phyloP scores from a whole-genome alignment of 2,329 filamentous ascomycete species.

The Leptographium lundbergii region DNA sequence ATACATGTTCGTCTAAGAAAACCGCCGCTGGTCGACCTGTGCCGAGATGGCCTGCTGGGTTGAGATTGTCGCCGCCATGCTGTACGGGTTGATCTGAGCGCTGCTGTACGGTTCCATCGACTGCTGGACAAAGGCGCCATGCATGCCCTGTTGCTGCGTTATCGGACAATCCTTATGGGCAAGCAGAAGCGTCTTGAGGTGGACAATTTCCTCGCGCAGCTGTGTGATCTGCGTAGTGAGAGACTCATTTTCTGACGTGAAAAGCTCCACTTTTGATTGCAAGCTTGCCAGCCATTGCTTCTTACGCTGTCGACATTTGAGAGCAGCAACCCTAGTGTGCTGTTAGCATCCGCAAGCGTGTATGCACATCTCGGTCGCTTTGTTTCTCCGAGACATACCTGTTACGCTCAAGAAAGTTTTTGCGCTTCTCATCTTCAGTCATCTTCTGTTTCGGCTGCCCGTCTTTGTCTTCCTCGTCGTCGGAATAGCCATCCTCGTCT shows the following conservation, averaged over 20 bases:
- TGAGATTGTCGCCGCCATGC: slow-evolving; percentile 41
- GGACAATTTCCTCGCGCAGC: slow-evolving; percentile 84
- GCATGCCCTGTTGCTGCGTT: slow-evolving; percentile 71
- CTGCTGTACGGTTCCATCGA: slow-evolving; percentile 38
- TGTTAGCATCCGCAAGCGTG: slow-evolving; percentile 13
- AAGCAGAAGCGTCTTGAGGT: slow-evolving; percentile 80
- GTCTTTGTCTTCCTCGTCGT: slow-evolving; percentile 39
- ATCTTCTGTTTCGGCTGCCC: slow-evolving; percentile 63
- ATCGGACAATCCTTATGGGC: slow-evolving; percentile 96
- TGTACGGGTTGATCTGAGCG: slow-evolving; percentile 46
- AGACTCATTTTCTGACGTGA: slow-evolving; percentile 80
- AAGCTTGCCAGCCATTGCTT: slow-evolving; percentile 97
- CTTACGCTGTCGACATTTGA: slow-evolving; percentile 95
- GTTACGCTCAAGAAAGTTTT: slow-evolving; percentile 94
- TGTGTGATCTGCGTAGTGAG: slow-evolving; percentile 73
- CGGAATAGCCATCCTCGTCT: slow-evolving; percentile 17
- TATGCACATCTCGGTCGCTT: not conserved
- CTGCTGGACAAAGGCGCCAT: slow-evolving; percentile 42
- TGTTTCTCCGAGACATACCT: slow-evolving; percentile 42
- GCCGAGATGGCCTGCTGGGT: slow-evolving; percentile 41
- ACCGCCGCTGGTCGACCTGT: slow-evolving; percentile 41
- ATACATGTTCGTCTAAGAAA: slow-evolving; percentile 29
- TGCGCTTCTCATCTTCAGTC: slow-evolving; percentile 97
- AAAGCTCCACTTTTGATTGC: slow-evolving; percentile 88
- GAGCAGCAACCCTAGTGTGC: slow-evolving; percentile 66